Evolutionary conservation across 331 rosid genomes (phyloP), one percentile per base, ranked within the genome.

Genomic region (Telfairia occidentalis): DNA sequence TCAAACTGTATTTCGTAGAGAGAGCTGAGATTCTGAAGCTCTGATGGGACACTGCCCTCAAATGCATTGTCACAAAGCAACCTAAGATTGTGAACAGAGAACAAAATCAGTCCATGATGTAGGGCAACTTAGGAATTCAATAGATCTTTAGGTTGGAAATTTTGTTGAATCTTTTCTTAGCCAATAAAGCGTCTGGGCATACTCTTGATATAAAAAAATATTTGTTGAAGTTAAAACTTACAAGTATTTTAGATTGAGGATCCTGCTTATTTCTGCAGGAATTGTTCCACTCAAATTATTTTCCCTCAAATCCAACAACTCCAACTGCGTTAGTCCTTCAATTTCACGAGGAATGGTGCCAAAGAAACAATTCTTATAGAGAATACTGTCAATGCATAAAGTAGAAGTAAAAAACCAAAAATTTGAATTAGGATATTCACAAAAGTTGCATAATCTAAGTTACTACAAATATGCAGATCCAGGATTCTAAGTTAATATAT

Each of bases 341-440:
- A 95, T 73, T 64, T 95, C 97, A 79, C 86, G 81, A 67, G 97
- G 99, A 89, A 95, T 83, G 55, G 74, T 74, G 29, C 97, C 99
- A 32, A 82, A 87, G 77, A 95, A 88, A 32, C 71, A 81, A 73
- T 95, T 95, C 82, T 87, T 86, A 84, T 82, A 37, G 66, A 92
- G 82, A 65, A 90, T 88, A 73, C 99, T 95, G 84, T 74, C 43
- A 42, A 76, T 61, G 55, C 50, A 84, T 82, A 77, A 76, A 78
- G 49, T 23, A 53, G 32, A 71, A 78, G 73, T 50, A 32, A 74
- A 58, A 58, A 53, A 79, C 65, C 38, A 74, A 52, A 72, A 71
- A 16, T 13, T 66, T 66, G 19, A 37, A 30, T 35, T 42, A 34
- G 48, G 26, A 58, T n/a, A n/a, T 9, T 37, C 5, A 28, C 1